Base-by-base conservation (phyloP, 1,139 yeast genomes). In the Debaryomyces nepalensis region DNA sequence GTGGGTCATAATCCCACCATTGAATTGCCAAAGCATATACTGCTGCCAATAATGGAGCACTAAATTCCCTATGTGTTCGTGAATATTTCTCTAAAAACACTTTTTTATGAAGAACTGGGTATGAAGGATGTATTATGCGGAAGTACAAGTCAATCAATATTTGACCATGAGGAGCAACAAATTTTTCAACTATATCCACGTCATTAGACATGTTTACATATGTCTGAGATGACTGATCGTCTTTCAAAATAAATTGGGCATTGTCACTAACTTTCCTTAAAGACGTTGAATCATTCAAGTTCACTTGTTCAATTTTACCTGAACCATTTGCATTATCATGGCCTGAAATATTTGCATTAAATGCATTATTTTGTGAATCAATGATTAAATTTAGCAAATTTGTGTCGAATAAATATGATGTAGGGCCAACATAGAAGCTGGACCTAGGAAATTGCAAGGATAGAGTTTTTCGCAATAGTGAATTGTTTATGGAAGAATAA, bases 1-100 rank as follows among this genome's bases (percentile, higher is more conserved):
- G 81, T 2, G 90, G 86, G 54, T 85, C 93, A 52, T 82, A 82
- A 51, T 85, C 90, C 93, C 93, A 85, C 88, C 91, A 85, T 59
- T 84, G 89, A 30, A 83, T 75, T 0, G 93, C 89, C 41, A 86
- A 64, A 3, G 83, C 81, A 55, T 86, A 86, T 1, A 86, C 89
- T 0, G 90, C 84, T 1, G 93, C 91, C 34, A 86, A 64, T 39
- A 86, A 63, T 0, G 93, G 90, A 0, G 93, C 90, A 43, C 88
- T 81, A 51, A 86, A 79, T 57, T 86, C 95, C 41, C 89, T 70
- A 57, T 84, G 89, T 1, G 93, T 84, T 44, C 93, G 65, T 0
- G 87, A 71, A 55, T 86, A 86, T 58, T 86, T 86, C 53, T 86
- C 93, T 49, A 86, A 60, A 51, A 86, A 86, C 12, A 86, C 91